Evolutionary conservation across 495 filamentous ascomycete genomes (phyloP), one percentile per base, ranked within the genome.

Genomic region (Trichoderma gamsii): DNA sequence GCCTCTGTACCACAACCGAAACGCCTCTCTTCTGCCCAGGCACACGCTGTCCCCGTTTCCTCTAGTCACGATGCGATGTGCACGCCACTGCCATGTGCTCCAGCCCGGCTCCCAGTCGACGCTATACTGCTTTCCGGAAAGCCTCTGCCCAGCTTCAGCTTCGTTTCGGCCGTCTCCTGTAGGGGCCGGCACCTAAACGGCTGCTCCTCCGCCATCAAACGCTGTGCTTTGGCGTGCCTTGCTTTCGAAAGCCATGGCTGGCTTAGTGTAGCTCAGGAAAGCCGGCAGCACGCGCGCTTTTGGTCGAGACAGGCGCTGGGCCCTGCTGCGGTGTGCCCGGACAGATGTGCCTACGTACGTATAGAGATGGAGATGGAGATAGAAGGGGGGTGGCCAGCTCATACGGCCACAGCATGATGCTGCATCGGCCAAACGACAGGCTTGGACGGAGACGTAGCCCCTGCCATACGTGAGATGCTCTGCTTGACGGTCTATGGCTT

Each of bases 331-430:
- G 56, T 61, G 56, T 61, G 56, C 27, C 27, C 56, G 27, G 56
- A 61, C 25, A 61, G 56, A 61, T 61, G 3, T 32, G 25, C 27
- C 56, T 29, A 61, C 56, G 21, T 25, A 56, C 21, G 23, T 56
- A 16, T 25, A 56, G 56, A 21, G 9, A 32, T 13, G 6, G 23
- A 25, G 52, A n/a, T n/a, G n/a, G n/a, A n/a, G n/a, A n/a, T n/a
- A n/a, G n/a, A n/a, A n/a, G 56, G 56, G 23, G 56, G 56, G 56
- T 61, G 56, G 56, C 56, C 56, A 61, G 27, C 56, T 61, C 56
- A 61, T 32, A 27, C 27, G 56, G 56, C 27, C 56, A 61, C 56
- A 32, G 56, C 56, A 61, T 61, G 29, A 29, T 29, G 29, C 29
- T 3, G 56, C 35, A 38, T 38, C 44, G 15, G 44, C 56, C 56